Percentiles rank a stretch among this genome's conserved stretches.
Conservation (phyloP, 352 stramenopile genomes). For the Lagenidium sp. region DNA sequence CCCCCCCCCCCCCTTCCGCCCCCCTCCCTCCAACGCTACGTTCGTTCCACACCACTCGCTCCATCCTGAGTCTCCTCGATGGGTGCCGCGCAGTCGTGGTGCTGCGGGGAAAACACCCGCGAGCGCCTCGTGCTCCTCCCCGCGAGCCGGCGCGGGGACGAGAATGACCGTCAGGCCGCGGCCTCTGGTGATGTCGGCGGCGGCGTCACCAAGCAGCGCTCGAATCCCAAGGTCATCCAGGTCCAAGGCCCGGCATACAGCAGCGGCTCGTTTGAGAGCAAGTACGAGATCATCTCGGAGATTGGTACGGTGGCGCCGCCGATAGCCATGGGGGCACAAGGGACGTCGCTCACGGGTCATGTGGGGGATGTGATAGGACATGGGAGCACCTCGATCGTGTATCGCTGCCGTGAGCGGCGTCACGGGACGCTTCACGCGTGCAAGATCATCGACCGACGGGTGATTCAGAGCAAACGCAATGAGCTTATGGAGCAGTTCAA, state of each 20-base stretch:
- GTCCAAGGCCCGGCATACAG: slow-evolving; percentile 63
- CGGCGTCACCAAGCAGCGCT: slow-evolving; percentile 20
- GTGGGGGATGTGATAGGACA: too few relatives aligned
- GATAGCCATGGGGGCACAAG: too few relatives aligned
- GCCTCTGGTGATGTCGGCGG: too few relatives aligned
- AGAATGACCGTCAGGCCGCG: slow-evolving; percentile 16
- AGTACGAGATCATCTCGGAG: slow-evolving; percentile 77
- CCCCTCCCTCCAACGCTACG: not conserved
- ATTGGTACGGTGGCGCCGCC: slow-evolving; percentile 56
- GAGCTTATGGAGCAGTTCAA: slow-evolving; percentile 85
- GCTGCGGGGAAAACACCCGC: slow-evolving; percentile 34
- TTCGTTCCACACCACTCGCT: not conserved
- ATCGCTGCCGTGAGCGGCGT: slow-evolving; percentile 63
- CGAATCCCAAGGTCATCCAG: slow-evolving; percentile 42
- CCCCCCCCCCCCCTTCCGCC: not conserved
- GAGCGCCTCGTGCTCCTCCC: slow-evolving; percentile 15
- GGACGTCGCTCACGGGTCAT: too few relatives aligned
- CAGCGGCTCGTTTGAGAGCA: slow-evolving; percentile 58
- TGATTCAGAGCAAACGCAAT: slow-evolving; percentile 61
- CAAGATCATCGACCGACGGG: slow-evolving; percentile 85
- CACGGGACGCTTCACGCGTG: slow-evolving; percentile 50
- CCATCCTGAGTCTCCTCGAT: slow-evolving; percentile 18
- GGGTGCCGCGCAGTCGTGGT: slow-evolving; percentile 29
- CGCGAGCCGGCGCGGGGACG: slow-evolving; percentile 28
- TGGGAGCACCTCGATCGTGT: slow-evolving; percentile 79